Evolutionary conservation across 768 basidiomycete genomes (phyloP), one percentile per base, ranked within the genome.

Genomic region (Phanerochaete sordida): DNA sequence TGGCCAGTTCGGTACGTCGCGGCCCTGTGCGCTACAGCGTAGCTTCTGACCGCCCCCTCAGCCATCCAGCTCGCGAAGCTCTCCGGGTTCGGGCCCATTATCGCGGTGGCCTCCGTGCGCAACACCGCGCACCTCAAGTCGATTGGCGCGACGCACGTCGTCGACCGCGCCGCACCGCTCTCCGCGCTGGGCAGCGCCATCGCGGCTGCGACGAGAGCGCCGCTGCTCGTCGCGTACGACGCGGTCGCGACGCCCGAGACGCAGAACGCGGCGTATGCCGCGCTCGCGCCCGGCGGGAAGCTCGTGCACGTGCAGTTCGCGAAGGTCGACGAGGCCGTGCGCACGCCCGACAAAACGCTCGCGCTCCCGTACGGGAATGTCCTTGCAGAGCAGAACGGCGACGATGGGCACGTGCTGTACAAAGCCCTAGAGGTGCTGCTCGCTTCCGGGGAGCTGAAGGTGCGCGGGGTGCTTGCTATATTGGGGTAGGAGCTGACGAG

Each of bases 271-370:
- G 67, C 56, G 13, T 69, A 66, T 50, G 58, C 61, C n/a, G 33
- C 65, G 9, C 68, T 73, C 28, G 68, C 70, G 12, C 62, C 67
- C 0, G 66, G 67, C 16, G 70, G 69, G 1, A 58, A 21, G 27
- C 54, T 71, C 23, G 57, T 68, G 3, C n/a, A 68, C 46, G 58
- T 63, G 21, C 30, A 64, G 2, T 48, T 58, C 28, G 52, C 59
- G 30, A 33, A 31, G 2, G 44, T 69, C 12, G 59, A 60, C 49
- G 59, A 58, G 53, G 21, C 23, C 31, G 53, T 56, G 60, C 50
- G 76, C 49, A 70, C 72, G 13, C 73, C 76, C 30, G 81, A 82
- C 13, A 76, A 75, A 31, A 72, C 84, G 23, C 73, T 73, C 49
- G 77, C 84, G n/a, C 76, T 79, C 53, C 79, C 83, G 19, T 70